Evolutionary conservation across 352 stramenopile species (phyloP), one percentile per base, ranked within the genome.

Genomic region (Globisporangium rhizosaccharum): DNA sequence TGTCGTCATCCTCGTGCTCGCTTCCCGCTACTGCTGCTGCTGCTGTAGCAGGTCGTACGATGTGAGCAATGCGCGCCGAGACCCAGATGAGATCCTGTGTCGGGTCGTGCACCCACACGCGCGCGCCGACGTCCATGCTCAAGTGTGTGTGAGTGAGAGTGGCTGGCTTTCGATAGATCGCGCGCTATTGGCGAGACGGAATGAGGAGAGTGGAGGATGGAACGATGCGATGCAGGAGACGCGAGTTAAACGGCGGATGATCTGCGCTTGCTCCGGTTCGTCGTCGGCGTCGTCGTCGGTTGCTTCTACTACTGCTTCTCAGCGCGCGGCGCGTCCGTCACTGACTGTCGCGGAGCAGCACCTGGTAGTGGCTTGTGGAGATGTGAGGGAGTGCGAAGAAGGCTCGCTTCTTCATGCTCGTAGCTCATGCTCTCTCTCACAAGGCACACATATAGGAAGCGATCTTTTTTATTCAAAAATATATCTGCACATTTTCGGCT

Each of bases 81-180:
- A 81, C 65, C 84, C 84, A 94, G 20, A 92, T 78, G 53, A 68
- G 62, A 23, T 74, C 67, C 51, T 85, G 71, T 20, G 61, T 44
- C 10, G 68, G 51, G 61, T 91, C 79, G 25, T 74, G 67, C 30
- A 94, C 56, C 84, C 84, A 94, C 52, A 94, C 82, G 67, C 67
- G 75, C 52, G 78, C 69, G 44, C 76, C 80, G 12, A 79, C 70
- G 66, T 94, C 84, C 84, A 94, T 94, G n/a, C 47, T 59, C 26
- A 12, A 23, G 26, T 25, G 49, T 12, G 36, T 9, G 49, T 39
- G 3, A 5, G 48, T 8, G 26, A 9, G 18, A 3, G 46, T 36
- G 23, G 46, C 15, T 46, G 14, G 41, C 8, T 5, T 46, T 46
- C 18, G 41, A 46, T 20, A 46, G 41, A 46, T 46, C 41, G 12